Evolutionary conservation across 345 rosid species (phyloP), one percentile per base, ranked within the genome.

Genomic region (Arabis alpina): DNA sequence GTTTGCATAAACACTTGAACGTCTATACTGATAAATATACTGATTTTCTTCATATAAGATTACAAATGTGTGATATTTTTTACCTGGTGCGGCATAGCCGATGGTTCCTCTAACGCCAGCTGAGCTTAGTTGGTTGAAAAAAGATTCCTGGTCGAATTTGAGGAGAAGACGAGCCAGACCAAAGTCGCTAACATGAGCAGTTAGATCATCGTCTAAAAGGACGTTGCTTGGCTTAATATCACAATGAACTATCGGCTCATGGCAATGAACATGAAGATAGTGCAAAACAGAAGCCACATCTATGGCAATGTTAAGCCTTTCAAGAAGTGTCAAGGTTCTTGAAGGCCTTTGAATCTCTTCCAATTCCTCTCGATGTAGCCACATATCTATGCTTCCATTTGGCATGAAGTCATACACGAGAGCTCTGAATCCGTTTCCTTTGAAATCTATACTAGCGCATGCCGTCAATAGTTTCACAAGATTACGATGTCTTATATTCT

Each of bases 361-460:
- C 8, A 43, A 37, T 30, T 13, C 66, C 8, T 68, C 50, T 11
- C 50, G 62, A 43, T 78, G 70, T 43, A 86, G 4, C 85, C 83
- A 83, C 42, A 53, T 66, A 3, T 86, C 88, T 5, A 83, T 24
- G 42, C 66, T 82, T 8, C 86, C 86, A 27, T 83, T 81, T 0
- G 77, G 59, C 87, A 86, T 80, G 76, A 78, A 82, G 37, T 82
- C 77, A 30, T 67, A 78, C 8, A 86, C 50, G 6, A 83, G 61
- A 11, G 90, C 87, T 71, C 79, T 86, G 63, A 86, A 86, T 48
- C 76, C 74, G 44, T 82, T 77, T 43, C 88, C 80, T 10, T 73
- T 50, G 9, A 43, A 56, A 54, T 84, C 88, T 4, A 80, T 43
- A 65, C 88, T 84, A 1, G 84, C 81, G 68, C 91, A 86, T 13